Evolutionary conservation across 139 green algal genomes (phyloP), one percentile per base, ranked within the genome.

Genomic region (Picocystis salinarum): DNA sequence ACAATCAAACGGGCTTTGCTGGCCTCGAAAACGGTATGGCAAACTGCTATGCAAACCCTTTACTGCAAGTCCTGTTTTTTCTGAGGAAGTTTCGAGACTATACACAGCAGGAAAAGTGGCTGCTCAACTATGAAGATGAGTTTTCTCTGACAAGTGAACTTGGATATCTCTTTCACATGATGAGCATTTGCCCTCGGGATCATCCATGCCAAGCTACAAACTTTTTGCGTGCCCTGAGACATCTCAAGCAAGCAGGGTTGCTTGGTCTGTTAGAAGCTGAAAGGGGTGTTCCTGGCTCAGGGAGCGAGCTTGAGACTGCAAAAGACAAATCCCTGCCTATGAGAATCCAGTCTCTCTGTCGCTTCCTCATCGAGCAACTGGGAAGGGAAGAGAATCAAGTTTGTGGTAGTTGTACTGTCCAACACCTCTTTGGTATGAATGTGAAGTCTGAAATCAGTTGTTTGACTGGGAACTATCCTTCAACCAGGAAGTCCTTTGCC

Each of bases 11-110:
- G 7, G 61, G 69, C 12, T 87, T 95, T 55, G 74, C 71, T 1
- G 85, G 85, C 2, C 64, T 95, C 42, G 85, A 95, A 62, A 94
- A 94, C 59, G 75, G 80, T 39, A 48, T 94, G 18, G 62, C 80
- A 40, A 92, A 93, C 63, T 82, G 67, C 55, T 94, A 94, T 56
- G 76, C 69, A 42, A 95, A 95, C 58, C 53, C 85, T 7, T 52
- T 95, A 48, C 53, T 95, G 27, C 82, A 93, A 71, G 78, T 73
- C 11, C 0, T 55, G n/a, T 11, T 45, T 45, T 45, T 10, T 12
- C 10, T 45, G 10, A 10, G 26, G 19, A 23, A 11, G 9, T 12
- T 45, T 10, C 10, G 26, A 45, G 9, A 12, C 10, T 20, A 12
- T 45, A 10, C n/a, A n/a, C n/a, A n/a, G n/a, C n/a, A n/a, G n/a